Conservation (phyloP, 441 rosid species). For the Pelargonium citronellum region DNA sequence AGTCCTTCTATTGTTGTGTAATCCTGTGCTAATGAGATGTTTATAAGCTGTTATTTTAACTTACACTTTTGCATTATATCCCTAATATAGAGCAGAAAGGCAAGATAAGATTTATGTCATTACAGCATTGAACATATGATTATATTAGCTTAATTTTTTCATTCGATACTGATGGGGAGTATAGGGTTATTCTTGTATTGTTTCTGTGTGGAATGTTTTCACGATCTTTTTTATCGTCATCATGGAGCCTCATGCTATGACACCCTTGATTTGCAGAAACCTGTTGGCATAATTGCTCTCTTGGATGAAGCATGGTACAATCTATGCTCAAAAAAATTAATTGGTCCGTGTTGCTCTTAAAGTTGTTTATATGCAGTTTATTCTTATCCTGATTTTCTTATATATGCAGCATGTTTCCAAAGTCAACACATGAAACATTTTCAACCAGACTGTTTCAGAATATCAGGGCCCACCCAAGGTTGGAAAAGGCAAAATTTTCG, state of each 20-base stretch:
- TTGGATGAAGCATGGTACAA: slow-evolving; percentile 97
- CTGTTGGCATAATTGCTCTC: slow-evolving; percentile 98
- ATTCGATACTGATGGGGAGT: neutral
- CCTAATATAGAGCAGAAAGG: neutral
- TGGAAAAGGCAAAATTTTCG: slow-evolving; percentile 88
- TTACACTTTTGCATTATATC: neutral
- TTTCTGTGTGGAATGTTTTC: neutral
- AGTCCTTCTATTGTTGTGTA: neutral
- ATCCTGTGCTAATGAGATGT: neutral
- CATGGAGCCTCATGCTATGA: neutral
- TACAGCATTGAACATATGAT: neutral
- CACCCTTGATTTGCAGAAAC: slow-evolving; percentile 60
- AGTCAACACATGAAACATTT: slow-evolving; percentile 97
- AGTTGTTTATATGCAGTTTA: slow-evolving; percentile 12
- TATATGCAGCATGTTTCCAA: slow-evolving; percentile 84
- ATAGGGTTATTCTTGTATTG: neutral
- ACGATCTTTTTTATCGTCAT: slow-evolving; percentile 5
- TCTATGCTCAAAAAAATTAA: slow-evolving; percentile 25
- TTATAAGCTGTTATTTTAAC: neutral
- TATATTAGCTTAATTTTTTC: neutral
- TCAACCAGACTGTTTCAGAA: slow-evolving; percentile 97
- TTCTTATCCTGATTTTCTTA: slow-evolving; percentile 2
- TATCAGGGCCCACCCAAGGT: slow-evolving; percentile 78
- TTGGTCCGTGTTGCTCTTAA: slow-evolving; percentile 15
- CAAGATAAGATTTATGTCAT: neutral